A percentile compares a stretch with the other conserved stretches of the same genome.
Evolutionary conservation across 768 basidiomycete genomes (phyloP).

Genomic region (Termitomyces sp.): DNA sequence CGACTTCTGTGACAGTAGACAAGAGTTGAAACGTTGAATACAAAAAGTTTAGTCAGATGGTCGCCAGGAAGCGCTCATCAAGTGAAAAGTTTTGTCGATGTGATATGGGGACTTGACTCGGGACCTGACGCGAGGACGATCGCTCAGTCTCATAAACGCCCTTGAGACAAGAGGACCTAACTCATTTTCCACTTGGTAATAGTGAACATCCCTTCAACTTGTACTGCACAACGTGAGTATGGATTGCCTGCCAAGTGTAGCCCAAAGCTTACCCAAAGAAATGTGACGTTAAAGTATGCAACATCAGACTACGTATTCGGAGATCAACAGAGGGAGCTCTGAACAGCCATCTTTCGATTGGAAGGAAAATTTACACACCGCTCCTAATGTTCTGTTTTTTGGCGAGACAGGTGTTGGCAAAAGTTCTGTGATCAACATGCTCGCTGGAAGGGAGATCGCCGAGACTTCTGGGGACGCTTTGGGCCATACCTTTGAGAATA

Average conservation of each 20-base stretch:
- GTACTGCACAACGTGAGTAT: not conserved
- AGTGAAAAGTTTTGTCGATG: not conserved
- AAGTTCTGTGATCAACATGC: not conserved
- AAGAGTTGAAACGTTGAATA: not conserved
- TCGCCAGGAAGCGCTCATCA: not conserved
- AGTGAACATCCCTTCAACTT: not conserved
- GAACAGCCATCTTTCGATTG: not conserved
- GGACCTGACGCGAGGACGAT: not conserved
- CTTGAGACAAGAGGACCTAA: not conserved
- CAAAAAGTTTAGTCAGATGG: not conserved
- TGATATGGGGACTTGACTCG: not conserved
- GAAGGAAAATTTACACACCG: not conserved
- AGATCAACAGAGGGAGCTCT: not conserved
- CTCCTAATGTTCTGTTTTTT: not conserved
- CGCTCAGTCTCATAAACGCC: not conserved
- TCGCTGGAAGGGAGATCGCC: not conserved
- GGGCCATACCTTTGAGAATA: not conserved
- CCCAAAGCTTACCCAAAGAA: not conserved
- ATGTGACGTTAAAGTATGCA: not conserved
- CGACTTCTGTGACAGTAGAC: not conserved
- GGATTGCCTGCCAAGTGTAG: not conserved
- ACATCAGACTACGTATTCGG: not conserved
- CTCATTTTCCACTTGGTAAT: not conserved
- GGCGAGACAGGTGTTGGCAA: not conserved
- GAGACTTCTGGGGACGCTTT: not conserved